Base-by-base conservation (phyloP, 306 rosid species). In the Canavalia gladiata region DNA sequence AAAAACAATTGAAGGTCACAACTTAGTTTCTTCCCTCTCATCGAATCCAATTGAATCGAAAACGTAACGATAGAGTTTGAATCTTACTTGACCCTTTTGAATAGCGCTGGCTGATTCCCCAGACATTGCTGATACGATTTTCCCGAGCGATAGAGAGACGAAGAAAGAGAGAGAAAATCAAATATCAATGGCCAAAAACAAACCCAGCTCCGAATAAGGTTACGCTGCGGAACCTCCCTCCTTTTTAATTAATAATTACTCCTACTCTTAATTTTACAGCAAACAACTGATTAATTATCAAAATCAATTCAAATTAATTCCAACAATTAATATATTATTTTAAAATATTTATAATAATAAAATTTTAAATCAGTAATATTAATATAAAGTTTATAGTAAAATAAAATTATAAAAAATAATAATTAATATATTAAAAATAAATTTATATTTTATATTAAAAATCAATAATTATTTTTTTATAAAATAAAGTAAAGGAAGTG, bases 21-120 rank as follows among this genome's bases (percentile, higher is more conserved):
- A 78, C 0, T 4, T 18, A 18, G 25, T 18, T 63, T n/a, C 7
- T 7, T 11, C 11, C n/a, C 33, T 75, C 7, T 39, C 41, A 37
- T 37, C 41, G 4, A 25, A 37, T 37, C 41, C 2, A 25, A 58
- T 69, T 4, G 43, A 67, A 74, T 34, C 25, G 51, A 84, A 60
- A 58, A 57, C 2, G 28, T 13, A 12, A 35, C 0, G 67, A 62
- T 41, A 13, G 41, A 78, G 79, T 31, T 64, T 72, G 56, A 47
- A 58, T 84, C 92, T 85, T 74, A 93, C 99, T 89, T 92, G 99
- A 86, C 57, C 87, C 91, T 87, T 89, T 13, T 81, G 94, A 84
- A 92, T 83, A 28, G 88, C 93, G 75, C 81, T 90, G 55, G 97
- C 95, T 50, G 99, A 89, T 88, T 94, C 98, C 64, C 86, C 92